These are phyloP conservation scores for Podospora pseudocomata DNA, from an alignment of 495 filamentous ascomycete species.

Conservation along the genomic window DNA sequence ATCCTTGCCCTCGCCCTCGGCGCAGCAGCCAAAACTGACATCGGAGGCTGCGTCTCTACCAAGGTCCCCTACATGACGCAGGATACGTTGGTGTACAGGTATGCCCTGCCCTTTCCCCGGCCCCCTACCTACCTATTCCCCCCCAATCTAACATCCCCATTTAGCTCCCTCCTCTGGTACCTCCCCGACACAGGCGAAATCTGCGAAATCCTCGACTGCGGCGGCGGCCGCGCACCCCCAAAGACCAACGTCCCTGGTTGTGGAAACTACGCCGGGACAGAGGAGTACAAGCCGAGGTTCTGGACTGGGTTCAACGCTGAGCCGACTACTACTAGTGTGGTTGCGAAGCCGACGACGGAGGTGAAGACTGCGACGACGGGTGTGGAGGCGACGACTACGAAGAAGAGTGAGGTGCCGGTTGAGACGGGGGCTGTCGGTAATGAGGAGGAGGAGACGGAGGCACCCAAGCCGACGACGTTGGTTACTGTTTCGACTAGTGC, in stretches of 20 bases:
- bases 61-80: slow-evolving; percentile 18
- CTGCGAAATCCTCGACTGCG: slow-evolving; percentile 57
- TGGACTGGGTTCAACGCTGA: slow-evolving; percentile 37
- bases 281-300: slow-evolving; percentile 49
- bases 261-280: slow-evolving; percentile 54
- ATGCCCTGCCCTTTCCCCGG: too few relatives aligned
- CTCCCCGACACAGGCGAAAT: slow-evolving; percentile 53
- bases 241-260: slow-evolving; percentile 58
- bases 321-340: slow-evolving; percentile 21
- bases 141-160: too few relatives aligned
- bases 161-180: slow-evolving; percentile 35
- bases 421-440: not conserved
- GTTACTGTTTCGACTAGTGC: not conserved
- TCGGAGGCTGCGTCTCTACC: slow-evolving; percentile 41
- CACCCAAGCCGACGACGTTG: slow-evolving; percentile 8
- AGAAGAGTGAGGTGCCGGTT: not conserved
- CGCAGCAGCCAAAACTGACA: slow-evolving; percentile 45
- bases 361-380: not conserved
- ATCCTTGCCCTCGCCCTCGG: slow-evolving; percentile 21
- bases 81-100: slow-evolving; percentile 12
- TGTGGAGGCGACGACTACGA: not conserved
- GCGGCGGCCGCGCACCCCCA: slow-evolving; percentile 57
- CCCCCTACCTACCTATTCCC: too few relatives aligned
- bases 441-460: not conserved
- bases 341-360: not conserved